Base-by-base conservation (phyloP, 352 stramenopile species). In the Globisporangium emineosum region DNA sequence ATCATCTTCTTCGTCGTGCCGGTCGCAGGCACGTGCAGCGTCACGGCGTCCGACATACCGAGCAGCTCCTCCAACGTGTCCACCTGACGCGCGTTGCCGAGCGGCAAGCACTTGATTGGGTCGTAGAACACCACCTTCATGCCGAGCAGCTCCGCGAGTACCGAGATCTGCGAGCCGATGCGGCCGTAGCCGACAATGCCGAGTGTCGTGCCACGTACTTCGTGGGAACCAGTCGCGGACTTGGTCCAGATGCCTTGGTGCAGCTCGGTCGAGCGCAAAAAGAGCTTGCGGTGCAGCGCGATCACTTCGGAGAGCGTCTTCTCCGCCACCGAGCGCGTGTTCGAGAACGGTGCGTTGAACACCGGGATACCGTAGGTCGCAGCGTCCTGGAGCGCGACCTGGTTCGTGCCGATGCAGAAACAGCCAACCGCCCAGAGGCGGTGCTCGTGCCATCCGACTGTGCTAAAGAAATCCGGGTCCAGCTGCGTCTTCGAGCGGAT, bases 111-210 rank as follows among this genome's bases (percentile, higher is more conserved):
- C 75, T 89, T 93, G 61, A 97, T 89, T 0, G 93, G 93, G 72
- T 98, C 93, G 72, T 96, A 98, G 64, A 96, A 97, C 10, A 97
- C 77, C n/a, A 96, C 89, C 50, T 97, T 94, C 94, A 98, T 98
- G 47, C 96, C 96, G 0, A 98, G 65, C 30, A 94, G 68, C 67
- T 94, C 85, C 0, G 85, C 85, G 25, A 94, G 68, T 52, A 94
- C 85, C 0, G 85, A 94, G 47, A 94, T 76, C 63, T 94, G 85
- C 35, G 85, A 94, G 32, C 85, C 85, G 57, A 94, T 94, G 69
- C 85, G 82, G 55, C 85, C 85, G 65, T 92, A 94, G 49, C 85
- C 85, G 29, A 94, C 74, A 51, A 94, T 90, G 5, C 85, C 85
- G 12, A 94, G 72, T 61, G 82, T 92, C 47, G 85, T 92, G 57